Conservation (phyloP, 805 yeast species). For the Wickerhamiella hasegawae region DNA sequence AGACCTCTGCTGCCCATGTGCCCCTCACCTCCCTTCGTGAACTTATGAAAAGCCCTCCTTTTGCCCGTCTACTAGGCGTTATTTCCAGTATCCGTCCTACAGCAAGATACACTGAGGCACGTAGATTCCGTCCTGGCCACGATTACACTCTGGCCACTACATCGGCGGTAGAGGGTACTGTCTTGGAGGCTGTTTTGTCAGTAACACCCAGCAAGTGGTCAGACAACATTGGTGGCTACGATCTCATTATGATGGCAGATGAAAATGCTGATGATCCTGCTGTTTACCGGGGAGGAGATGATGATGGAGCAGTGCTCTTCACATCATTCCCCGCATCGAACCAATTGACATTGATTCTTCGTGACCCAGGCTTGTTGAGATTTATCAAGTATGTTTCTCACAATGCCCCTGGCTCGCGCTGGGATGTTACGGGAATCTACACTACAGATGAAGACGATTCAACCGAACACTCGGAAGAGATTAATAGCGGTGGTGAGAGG, state of each 20-base stretch:
- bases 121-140: conserved; percentile 89
- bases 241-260: conserved; percentile 53
- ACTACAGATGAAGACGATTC: conserved; percentile 40
- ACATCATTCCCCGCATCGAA: conserved; percentile 80
- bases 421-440: conserved; percentile 82
- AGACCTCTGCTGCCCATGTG: conserved; percentile 13
- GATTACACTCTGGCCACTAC: conserved; percentile 86
- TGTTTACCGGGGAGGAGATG: conserved; percentile 47
- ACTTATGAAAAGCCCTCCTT: conserved; percentile 44
- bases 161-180: conserved; percentile 26
- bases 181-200: conserved; percentile 66
- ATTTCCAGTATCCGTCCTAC: conserved; percentile 46
- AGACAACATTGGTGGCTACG: conserved; percentile 79
- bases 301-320: conserved; percentile 60
- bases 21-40: conserved; percentile 36
- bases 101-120: conserved; percentile 50
- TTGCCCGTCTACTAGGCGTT: conserved; percentile 49
- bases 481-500: too few relatives aligned
- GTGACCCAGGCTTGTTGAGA: conserved; percentile 78
- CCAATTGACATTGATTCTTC: conserved; percentile 51
- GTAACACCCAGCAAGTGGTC: conserved; percentile 86
- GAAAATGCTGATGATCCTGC: conserved; percentile 65
- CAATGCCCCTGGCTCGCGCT: conserved; percentile 77
- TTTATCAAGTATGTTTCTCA: conserved; percentile 84
- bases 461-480: too few relatives aligned